phyloP scores from a whole-genome alignment of 306 rosid genomes.

The Cyclanthera cordifolia region DNA sequence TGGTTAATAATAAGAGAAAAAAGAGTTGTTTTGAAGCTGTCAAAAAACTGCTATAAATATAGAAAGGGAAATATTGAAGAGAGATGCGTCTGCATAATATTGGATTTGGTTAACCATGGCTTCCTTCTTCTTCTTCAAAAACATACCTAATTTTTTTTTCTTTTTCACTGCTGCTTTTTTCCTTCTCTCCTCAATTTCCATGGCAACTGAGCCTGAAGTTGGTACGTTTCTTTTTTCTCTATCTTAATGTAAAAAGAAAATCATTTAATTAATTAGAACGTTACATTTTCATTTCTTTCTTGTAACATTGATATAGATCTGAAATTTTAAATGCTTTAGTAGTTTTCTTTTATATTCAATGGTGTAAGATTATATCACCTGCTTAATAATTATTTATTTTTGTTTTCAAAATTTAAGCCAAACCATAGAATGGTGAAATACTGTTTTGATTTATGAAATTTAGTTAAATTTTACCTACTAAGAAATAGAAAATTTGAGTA shows the following conservation, averaged over 20 bases:
- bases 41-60: background rate
- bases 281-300: no score
- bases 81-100: background rate
- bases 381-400: no score
- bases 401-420: no score
- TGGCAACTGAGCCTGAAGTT: constrained; percentile 29
- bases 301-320: background rate
- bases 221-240: constrained; percentile 30
- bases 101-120: background rate
- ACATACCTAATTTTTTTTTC: constrained; percentile 12
- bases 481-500: no score
- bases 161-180: constrained; percentile 17
- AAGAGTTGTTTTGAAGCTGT: no score
- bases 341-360: no score
- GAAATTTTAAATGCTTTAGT: background rate
- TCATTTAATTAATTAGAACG: background rate
- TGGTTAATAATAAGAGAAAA: no score
- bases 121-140: background rate
- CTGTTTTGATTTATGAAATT: no score
- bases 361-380: no score
- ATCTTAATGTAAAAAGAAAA: background rate
- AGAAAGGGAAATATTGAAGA: background rate
- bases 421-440: no score
- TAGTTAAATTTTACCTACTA: no score
- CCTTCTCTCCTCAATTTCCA: constrained; percentile 20